Evolutionary conservation across 2,329 filamentous ascomycete genomes (phyloP), one percentile per base, ranked within the genome.

Genomic region (Fusarium papillatum): DNA sequence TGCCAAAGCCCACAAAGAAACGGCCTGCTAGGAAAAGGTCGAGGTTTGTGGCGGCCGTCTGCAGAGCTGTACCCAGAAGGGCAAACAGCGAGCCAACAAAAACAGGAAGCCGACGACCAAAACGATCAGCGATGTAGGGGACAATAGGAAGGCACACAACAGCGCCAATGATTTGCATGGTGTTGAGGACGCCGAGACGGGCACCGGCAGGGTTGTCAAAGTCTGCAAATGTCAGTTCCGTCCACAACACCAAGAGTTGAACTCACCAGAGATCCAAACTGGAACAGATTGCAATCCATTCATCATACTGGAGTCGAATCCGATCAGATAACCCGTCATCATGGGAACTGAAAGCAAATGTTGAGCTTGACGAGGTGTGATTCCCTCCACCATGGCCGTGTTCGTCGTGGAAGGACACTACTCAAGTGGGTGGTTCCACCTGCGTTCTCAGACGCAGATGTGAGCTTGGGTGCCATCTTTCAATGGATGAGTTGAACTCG

Each of bases 81-180:
- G 36, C 57, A 38, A 61, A 26, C 14, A 61, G 13, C 2, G 57
- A 61, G n/a, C 57, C 57, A 7, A 61, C 36, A 26, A 41, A 38
- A 6, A 61, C 36, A 24, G 57, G 57, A 41, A 61, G 34, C 17
- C 57, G 36, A 8, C 57, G 57, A 4, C 57, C 57, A 41, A 61
- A 61, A 14, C 36, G 34, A 61, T 61, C 57, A 38, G 57, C 57
- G 3, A 61, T 2, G 22, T 38, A 48, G 5, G 66, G 66, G 3
- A 63, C 57, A 19, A 68, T 46, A 17, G 64, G 64, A 16, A 66
- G 11, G 38, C 64, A 60, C 1, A 57, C 38, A 8, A 66, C 34
- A 2, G 53, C 64, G 4, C 64, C 64, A 48, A 66, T 66, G 6
- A 60, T 41, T 14, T 66, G 64, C 64, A 66, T 66, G 10, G 64